Conservation (phyloP, 2,329 filamentous ascomycete genomes). For the Neurospora sp. region DNA sequence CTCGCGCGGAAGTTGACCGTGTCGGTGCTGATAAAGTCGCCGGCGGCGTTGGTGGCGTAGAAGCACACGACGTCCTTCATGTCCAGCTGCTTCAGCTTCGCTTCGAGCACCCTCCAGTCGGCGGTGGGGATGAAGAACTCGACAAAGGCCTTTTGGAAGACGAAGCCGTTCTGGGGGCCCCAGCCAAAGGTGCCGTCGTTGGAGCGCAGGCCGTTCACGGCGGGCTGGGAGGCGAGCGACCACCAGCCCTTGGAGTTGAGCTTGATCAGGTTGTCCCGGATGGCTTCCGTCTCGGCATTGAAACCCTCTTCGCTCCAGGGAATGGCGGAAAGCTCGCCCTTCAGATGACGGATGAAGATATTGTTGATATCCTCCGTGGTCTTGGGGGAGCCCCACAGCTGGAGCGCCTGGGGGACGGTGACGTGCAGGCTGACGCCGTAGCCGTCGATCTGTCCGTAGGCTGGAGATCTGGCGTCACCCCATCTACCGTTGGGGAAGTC, state of each 20-base stretch:
- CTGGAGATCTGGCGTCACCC: slow-evolving; percentile 85
- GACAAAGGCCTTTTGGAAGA: slow-evolving; percentile 97
- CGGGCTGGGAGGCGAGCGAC: slow-evolving; percentile 92
- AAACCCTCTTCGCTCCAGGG: slow-evolving; percentile 92
- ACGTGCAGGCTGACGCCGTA: slow-evolving; percentile 95
- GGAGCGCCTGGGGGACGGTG: slow-evolving; percentile 70
- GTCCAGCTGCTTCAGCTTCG: slow-evolving; percentile 48
- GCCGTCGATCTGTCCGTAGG: slow-evolving; percentile 95
- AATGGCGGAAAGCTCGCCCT: slow-evolving; percentile 68
- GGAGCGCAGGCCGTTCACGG: slow-evolving; percentile 76
- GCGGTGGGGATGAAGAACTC: slow-evolving; percentile 78
- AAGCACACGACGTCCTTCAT: slow-evolving; percentile 64
- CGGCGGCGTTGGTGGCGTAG: slow-evolving; percentile 71
- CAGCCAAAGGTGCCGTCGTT: slow-evolving; percentile 77
- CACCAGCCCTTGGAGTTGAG: slow-evolving; percentile 84
- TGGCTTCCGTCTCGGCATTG: slow-evolving; percentile 72
- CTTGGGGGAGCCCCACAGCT: slow-evolving; percentile 74
- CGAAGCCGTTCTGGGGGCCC: slow-evolving; percentile 86
- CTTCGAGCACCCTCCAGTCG: slow-evolving; percentile 61
- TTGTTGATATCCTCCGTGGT: slow-evolving; percentile 61
- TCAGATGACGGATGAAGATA: slow-evolving; percentile 73
- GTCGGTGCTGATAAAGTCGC: slow-evolving; percentile 70
- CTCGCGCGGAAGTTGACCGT: slow-evolving; percentile 14
- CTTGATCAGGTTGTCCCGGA: slow-evolving; percentile 62
- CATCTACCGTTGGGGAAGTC: slow-evolving; percentile 95